These are phyloP conservation scores for Jamesozyma piceae DNA, from an alignment of 805 yeast genomes.

Conservation along the genomic window DNA sequence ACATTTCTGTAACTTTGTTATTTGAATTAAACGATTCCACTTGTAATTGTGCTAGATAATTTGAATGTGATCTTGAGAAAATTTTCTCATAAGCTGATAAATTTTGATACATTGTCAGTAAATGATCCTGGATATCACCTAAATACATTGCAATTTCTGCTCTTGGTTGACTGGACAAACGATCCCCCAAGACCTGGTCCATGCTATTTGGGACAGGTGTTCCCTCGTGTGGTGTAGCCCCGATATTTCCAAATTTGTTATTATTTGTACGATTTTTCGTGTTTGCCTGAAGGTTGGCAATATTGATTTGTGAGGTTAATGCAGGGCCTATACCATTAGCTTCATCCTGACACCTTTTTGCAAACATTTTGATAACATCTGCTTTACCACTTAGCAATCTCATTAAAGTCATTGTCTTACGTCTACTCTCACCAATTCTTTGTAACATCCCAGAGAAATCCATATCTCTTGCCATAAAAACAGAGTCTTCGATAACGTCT, in stretches of 20 bases:
- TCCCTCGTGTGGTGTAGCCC: not conserved
- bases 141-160: conserved; percentile 85
- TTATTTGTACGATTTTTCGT: conserved; percentile 3
- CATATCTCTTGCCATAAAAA: conserved; percentile 64
- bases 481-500: conserved; percentile 71
- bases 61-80: conserved; percentile 82
- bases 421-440: conserved; percentile 79
- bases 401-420: conserved; percentile 87
- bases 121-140: conserved; percentile 96
- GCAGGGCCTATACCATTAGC: conserved; percentile 36
- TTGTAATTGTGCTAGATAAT: conserved; percentile 87
- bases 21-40: conserved; percentile 85
- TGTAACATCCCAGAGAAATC: conserved; percentile 72
- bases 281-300: conserved; percentile 29
- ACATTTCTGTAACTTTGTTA: conserved; percentile 74
- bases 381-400: conserved; percentile 87
- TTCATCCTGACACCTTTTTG: conserved; percentile 83
- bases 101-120: conserved; percentile 90
- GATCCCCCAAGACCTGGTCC: not conserved
- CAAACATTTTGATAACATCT: conserved; percentile 92
- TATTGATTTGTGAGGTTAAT: conserved; percentile 32
- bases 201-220: not conserved
- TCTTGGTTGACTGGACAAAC: conserved; percentile 41
- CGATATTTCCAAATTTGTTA: not conserved
- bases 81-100: conserved; percentile 85